phyloP scores from a whole-genome alignment of 176 grass and related monocot species.

The Saccharum officinarum region DNA sequence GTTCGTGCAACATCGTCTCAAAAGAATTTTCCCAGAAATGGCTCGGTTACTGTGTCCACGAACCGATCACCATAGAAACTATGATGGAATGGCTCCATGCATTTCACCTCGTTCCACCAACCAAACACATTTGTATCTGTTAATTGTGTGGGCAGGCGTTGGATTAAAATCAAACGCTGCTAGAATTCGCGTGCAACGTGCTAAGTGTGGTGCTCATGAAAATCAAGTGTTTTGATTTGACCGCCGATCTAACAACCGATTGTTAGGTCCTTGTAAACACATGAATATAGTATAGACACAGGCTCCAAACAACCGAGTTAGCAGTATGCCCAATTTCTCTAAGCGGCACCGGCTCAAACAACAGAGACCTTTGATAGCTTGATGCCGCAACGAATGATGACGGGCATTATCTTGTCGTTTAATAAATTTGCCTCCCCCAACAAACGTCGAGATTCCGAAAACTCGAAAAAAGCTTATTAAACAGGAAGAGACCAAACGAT shows the following conservation, averaged over 20 bases:
- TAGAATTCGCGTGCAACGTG: background rate
- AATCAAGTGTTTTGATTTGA: background rate
- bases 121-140: too few species aligned
- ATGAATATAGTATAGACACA: background rate
- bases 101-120: too few species aligned
- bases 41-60: too few species aligned
- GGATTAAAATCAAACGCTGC: too few species aligned
- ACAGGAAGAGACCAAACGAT: background rate
- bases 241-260: background rate
- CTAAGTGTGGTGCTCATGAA: background rate
- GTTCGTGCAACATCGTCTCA: too few species aligned
- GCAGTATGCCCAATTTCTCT: background rate
- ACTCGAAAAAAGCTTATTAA: constrained; percentile 1
- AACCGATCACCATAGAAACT: too few species aligned
- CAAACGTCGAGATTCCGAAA: constrained; percentile 9
- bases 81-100: too few species aligned
- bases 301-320: background rate
- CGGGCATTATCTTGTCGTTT: background rate
- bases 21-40: too few species aligned
- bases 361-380: background rate
- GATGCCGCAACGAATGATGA: constrained; percentile 8
- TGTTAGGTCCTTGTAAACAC: background rate
- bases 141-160: too few species aligned
- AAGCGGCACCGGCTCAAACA: background rate
- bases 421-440: background rate